These are phyloP conservation scores for Candida labiduridarum DNA, from an alignment of 1,139 yeast genomes.

Conservation along the genomic window DNA sequence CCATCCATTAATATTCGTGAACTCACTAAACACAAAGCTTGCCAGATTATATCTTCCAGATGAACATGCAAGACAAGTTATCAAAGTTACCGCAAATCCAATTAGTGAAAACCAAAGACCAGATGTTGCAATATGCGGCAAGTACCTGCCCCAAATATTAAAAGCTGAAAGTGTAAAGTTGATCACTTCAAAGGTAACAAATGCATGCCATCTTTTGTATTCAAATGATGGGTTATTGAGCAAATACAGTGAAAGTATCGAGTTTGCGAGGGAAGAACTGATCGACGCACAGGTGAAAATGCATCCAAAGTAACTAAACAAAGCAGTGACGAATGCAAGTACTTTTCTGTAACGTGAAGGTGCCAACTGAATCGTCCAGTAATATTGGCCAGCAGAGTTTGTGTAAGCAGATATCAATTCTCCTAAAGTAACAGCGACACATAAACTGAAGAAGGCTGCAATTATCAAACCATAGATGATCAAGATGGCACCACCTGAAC, in stretches of 20 bases:
- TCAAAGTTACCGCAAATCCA: conserved; percentile 57
- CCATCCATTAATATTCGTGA: conserved; percentile 69
- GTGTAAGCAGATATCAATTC: conserved; percentile 22
- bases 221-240: not conserved
- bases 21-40: conserved; percentile 61
- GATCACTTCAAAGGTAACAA: conserved; percentile 47
- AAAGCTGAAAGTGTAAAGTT: conserved; percentile 47
- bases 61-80: conserved; percentile 53
- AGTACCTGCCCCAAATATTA: conserved; percentile 57
- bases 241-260: conserved; percentile 5
- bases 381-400: conserved; percentile 23
- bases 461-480: conserved; percentile 48
- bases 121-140: conserved; percentile 53
- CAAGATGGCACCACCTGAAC: conserved; percentile 53
- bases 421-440: conserved; percentile 16
- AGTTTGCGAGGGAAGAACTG: conserved; percentile 10
- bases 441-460: conserved; percentile 17
- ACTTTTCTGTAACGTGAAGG: conserved; percentile 8
- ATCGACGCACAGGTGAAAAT: conserved; percentile 15
- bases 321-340: conserved; percentile 12
- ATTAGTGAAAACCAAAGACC: conserved; percentile 56
- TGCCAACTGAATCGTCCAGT: conserved; percentile 19
- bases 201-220: conserved; percentile 55
- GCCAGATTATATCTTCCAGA: conserved; percentile 55
- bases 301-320: conserved; percentile 12